Base-by-base conservation (phyloP, 164 flowering plant species). In the Liquidambar formosana region DNA sequence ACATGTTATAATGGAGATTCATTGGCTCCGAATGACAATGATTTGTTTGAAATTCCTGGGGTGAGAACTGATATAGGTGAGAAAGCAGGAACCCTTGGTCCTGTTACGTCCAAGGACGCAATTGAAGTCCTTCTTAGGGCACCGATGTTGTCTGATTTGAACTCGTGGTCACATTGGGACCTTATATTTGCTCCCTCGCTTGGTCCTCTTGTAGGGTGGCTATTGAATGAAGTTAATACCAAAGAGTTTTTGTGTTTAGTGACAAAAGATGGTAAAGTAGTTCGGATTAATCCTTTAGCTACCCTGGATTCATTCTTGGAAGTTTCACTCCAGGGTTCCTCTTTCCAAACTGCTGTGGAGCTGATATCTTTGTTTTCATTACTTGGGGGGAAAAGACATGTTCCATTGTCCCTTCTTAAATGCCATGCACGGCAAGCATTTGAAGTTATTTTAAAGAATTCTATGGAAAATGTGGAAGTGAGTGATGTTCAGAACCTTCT, bases 131-230 rank as follows among this genome's bases (percentile, higher is more conserved):
- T 96, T 65, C 83, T 81, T 57, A 81, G 74, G 67, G 92, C 95
- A 54, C 99, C 99, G 41, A 78, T 96, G 90, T 61, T 96, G 74
- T 76, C 85, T 45, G 93, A 96, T 81, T 64, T 96, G 28, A 81
- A 62, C 33, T 68, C 75, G 19, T 96, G 99, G 98, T 86, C 90
- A 9, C 99, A 91, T 71, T 96, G 99, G 99, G 97, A 93, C 73
- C 59, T 77, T 63, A 26, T 79, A 58, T 96, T 80, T 86, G 93
- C 91, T 73, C 99, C 99, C 10, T 82, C 90, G 2, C 88, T 96
- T 65, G 99, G 98, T 58, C 86, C 99, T 70, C 86, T 96, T 74
- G 73, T 86, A 62, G 81, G 70, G 61, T 96, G 97, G 94, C 76
- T 96, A 78, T 66, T 83, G 71, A 84, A 64, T 73, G 94, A 85